Percentiles rank a stretch among this genome's conserved stretches.
Conservation (phyloP, 257 asterid genomes). For the Lycium ferocissimum region DNA sequence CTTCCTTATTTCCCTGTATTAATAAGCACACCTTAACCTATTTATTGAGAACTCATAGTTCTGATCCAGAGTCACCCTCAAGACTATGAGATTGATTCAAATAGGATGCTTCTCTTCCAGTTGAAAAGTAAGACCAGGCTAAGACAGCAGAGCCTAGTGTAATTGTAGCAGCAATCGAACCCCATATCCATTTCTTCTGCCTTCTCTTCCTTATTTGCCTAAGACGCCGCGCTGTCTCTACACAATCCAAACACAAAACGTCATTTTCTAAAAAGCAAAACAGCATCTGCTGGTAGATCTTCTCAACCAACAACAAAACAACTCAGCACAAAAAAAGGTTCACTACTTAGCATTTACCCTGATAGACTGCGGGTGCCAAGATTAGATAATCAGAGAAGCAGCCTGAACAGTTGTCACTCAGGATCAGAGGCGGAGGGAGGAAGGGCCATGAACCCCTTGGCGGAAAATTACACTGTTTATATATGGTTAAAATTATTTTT, state of each 20-base stretch:
- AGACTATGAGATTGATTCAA: constrained; percentile 40
- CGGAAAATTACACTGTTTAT: too few species aligned
- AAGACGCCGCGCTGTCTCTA: constrained; percentile 73
- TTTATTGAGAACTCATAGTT: constrained; percentile 38
- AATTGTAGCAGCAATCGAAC: constrained; percentile 70
- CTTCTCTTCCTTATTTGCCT: constrained; percentile 75
- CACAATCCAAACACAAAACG: constrained; percentile 29
- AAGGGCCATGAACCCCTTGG: too few species aligned
- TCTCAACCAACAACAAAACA: background rate
- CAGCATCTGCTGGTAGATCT: background rate
- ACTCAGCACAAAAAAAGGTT: background rate
- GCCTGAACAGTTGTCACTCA: background rate
- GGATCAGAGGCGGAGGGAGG: background rate
- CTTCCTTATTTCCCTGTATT: constrained; percentile 40
- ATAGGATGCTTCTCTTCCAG: constrained; percentile 62
- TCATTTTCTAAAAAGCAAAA: background rate
- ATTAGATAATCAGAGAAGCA: constrained; percentile 2
- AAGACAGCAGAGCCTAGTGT: constrained; percentile 69
- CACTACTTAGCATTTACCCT: constrained; percentile 4
- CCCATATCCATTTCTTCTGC: constrained; percentile 69
- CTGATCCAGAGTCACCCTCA: constrained; percentile 41
- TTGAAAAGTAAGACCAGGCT: constrained; percentile 65
- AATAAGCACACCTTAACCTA: constrained; percentile 20
- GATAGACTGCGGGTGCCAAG: background rate
- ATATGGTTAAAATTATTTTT: too few species aligned